phyloP scores from a whole-genome alignment of 805 yeast species.

The Myxozyma lipomycoides region DNA sequence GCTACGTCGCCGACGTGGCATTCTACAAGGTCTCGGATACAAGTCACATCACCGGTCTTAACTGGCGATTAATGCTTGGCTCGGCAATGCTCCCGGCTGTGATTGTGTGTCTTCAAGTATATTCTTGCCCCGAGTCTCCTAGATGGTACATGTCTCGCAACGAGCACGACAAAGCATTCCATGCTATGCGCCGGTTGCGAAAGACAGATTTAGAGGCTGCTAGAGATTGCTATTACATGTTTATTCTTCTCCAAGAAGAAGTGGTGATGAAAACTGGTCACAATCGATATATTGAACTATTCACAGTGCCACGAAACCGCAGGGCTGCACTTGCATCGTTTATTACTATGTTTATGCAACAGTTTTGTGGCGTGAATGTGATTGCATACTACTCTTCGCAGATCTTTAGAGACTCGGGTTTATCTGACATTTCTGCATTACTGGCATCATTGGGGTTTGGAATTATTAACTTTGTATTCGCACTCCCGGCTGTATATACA shows the following conservation, averaged over 20 bases:
- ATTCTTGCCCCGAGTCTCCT: conserved; percentile 64
- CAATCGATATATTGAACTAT: conserved; percentile 41
- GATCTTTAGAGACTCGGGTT: conserved; percentile 66
- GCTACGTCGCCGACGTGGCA: conserved; percentile 57
- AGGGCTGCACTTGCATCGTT: conserved; percentile 77
- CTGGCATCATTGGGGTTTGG: conserved; percentile 87
- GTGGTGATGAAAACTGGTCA: conserved; percentile 38
- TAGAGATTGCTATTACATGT: conserved; percentile 58
- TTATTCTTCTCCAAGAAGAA: conserved; percentile 49
- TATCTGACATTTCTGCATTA: conserved; percentile 57
- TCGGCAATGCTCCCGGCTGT: conserved; percentile 59
- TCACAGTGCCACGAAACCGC: conserved; percentile 73
- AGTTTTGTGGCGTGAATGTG: conserved; percentile 85
- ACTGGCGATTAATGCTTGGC: conserved; percentile 66
- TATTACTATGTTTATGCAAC: conserved; percentile 85
- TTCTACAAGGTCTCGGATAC: conserved; percentile 45
- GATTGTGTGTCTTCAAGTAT: conserved; percentile 49
- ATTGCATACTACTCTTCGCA: conserved; percentile 81
- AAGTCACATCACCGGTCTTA: conserved; percentile 27
- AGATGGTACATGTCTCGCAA: conserved; percentile 61
- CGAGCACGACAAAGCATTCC: conserved; percentile 48
- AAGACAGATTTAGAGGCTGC: conserved; percentile 53
- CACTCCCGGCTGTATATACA: conserved; percentile 75
- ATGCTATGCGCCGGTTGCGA: conserved; percentile 48
- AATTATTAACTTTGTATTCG: conserved; percentile 71